Base-by-base conservation (phyloP, 768 basidiomycete genomes). In the Naganishia kalamii region DNA sequence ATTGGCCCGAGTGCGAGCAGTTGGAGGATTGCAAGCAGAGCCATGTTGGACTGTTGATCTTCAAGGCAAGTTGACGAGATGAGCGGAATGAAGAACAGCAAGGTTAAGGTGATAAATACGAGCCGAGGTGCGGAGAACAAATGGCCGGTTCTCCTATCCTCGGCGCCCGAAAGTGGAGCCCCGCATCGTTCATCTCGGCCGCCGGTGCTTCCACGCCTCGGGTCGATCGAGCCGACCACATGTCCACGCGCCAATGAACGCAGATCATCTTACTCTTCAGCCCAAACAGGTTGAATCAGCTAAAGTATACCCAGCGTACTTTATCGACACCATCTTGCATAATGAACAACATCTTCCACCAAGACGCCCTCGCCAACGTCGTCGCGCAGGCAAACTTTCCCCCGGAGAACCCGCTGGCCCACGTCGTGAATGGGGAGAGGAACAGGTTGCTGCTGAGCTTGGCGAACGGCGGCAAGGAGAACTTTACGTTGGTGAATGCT, bases 401-500 rank as follows among this genome's bases (percentile, higher is more conserved):
- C n/a, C 35, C 54, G 19, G 54, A 57, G 32, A 57, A 57, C 37
- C 54, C 32, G 23, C 23, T 57, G n/a, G 54, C 54, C 11, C 54
- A 57, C 30, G 62, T 77, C 19, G 75, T 76, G 40, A 77, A 77
- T 41, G 76, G 76, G 17, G 70, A 77, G 51, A 65, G 69, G 37
- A 77, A 75, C 68, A 52, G 63, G 46, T 59, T 77, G 19, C 17
- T 68, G 15, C 52, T 77, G 4, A 72, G 73, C 51, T 54, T 77
- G 21, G 63, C 62, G 44, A 77, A 77, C 60, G 48, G 50, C 41
- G 74, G 74, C 2, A 67, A 60, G 33, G 75, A 71, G 52, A 77
- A 76, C 65, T 76, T 72, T 66, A 77, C 76, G 41, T 67, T 77
- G 27, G 67, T 76, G 23, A 73, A 73, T 37, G 76, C 74, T 23